Percentiles rank a stretch among this genome's conserved stretches.
These are phyloP conservation scores for Botryotinia convoluta DNA, from an alignment of 2,329 filamentous ascomycete genomes.

Conservation along the genomic window DNA sequence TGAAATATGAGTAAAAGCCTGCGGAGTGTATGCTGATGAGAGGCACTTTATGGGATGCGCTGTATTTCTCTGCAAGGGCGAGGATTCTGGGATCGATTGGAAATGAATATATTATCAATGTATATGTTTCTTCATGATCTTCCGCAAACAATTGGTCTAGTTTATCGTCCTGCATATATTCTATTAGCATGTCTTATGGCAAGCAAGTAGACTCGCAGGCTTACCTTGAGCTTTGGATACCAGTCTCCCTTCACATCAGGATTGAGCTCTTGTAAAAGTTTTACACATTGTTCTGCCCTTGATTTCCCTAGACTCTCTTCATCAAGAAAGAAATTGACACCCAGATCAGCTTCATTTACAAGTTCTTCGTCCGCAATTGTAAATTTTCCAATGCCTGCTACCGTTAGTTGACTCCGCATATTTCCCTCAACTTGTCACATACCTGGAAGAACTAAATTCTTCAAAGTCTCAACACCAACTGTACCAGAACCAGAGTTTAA, in stretches of 20 bases:
- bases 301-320: constrained; percentile 72
- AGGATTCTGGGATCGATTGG: constrained; percentile 55
- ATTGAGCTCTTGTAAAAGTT: constrained; percentile 81
- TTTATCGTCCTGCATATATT: constrained; percentile 5
- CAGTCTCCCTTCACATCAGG: constrained; percentile 83
- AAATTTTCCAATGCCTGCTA: constrained; percentile 78
- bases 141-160: constrained; percentile 32
- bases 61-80: constrained; percentile 48
- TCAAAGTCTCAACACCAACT: constrained; percentile 85
- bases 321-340: constrained; percentile 96
- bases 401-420: constrained; percentile 19
- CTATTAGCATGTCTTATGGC: not conserved
- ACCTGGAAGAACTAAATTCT: constrained; percentile 94
- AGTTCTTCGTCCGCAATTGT: constrained; percentile 79
- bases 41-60: constrained; percentile 61
- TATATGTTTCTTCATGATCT: constrained; percentile 46
- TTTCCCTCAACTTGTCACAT: constrained; percentile 26
- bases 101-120: constrained; percentile 59
- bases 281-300: constrained; percentile 74
- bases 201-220: too few relatives aligned
- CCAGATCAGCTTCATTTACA: constrained; percentile 80
- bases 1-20: constrained; percentile 89
- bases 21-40: constrained; percentile 82
- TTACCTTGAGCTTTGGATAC: constrained; percentile 51
- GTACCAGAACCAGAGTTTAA: constrained; percentile 85